A percentile compares a stretch with the other conserved stretches of the same genome.
Evolutionary conservation across 768 basidiomycete genomes (phyloP).

Genomic region (Pleurotus djamor): DNA sequence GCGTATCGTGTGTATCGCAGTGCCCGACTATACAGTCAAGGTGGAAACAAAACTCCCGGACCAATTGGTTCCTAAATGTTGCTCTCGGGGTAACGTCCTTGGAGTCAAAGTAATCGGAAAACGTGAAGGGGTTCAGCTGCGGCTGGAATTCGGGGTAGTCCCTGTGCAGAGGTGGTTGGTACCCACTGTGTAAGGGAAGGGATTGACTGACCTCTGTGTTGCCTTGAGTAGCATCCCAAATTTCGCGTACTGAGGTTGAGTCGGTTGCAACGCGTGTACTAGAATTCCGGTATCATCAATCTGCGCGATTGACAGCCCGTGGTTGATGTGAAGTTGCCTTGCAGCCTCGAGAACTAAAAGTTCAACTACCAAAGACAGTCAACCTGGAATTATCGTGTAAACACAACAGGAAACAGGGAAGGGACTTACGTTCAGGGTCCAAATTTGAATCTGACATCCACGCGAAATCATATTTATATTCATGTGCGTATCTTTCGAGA

Average conservation of each 20-base stretch:
- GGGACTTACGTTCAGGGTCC: slow-evolving; percentile 34
- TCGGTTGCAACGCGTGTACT: too few relatives aligned
- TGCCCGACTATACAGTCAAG: slow-evolving; percentile 47
- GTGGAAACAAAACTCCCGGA: slow-evolving; percentile 52
- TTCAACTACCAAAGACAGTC: slow-evolving; percentile 32
- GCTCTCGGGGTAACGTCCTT: neutral
- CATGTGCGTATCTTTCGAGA: slow-evolving; percentile 25
- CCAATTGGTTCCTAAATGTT: slow-evolving; percentile 27
- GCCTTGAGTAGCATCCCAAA: too few relatives aligned
- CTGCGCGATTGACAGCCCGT: too few relatives aligned
- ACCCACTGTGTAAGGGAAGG: too few relatives aligned
- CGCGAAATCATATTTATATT: slow-evolving; percentile 41
- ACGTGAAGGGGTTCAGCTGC: neutral
- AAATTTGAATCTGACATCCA: slow-evolving; percentile 38
- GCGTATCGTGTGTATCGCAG: slow-evolving; percentile 49
- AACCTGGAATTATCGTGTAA: neutral
- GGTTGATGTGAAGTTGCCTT: too few relatives aligned
- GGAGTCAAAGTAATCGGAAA: neutral
- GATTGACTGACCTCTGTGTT: too few relatives aligned
- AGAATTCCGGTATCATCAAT: too few relatives aligned
- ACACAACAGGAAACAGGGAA: slow-evolving; percentile 38
- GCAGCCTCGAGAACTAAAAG: slow-evolving; percentile 47
- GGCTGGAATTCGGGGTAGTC: slow-evolving; percentile 30
- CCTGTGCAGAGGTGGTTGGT: too few relatives aligned
- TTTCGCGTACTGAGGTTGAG: too few relatives aligned